Conservation (phyloP, 345 rosid species). For the Linum tenue region DNA sequence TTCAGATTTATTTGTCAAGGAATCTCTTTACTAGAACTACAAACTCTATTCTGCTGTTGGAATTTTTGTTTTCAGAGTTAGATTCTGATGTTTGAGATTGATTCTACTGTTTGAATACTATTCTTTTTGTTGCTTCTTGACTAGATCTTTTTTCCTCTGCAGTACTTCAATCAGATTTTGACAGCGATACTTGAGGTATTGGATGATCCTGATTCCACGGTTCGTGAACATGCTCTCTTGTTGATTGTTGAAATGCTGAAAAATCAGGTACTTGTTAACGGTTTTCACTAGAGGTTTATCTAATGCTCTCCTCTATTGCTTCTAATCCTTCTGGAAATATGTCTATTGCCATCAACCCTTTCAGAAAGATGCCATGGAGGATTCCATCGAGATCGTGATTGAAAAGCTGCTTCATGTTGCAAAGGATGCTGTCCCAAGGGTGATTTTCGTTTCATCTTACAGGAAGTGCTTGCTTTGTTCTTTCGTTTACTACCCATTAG, state of each 20-base stretch:
- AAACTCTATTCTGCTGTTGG: background rate
- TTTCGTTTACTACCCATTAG: conserved; percentile 4
- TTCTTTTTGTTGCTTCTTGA: background rate
- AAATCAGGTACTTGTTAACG: conserved; percentile 52
- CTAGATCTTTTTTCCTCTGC: conserved; percentile 20
- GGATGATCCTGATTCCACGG: conserved; percentile 61
- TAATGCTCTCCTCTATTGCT: background rate
- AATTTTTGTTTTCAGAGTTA: too few relatives aligned
- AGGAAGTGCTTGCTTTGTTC: background rate
- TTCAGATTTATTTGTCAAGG: too few relatives aligned
- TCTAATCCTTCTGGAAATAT: background rate
- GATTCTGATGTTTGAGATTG: background rate
- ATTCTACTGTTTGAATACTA: background rate
- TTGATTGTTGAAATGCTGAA: conserved; percentile 80
- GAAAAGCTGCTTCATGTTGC: conserved; percentile 85
- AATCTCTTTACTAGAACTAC: background rate
- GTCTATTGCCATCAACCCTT: conserved; percentile 17
- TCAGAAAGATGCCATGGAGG: conserved; percentile 83
- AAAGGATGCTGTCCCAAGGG: conserved; percentile 68
- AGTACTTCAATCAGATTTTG: conserved; percentile 97
- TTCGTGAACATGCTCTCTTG: conserved; percentile 66
- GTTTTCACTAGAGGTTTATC: background rate
- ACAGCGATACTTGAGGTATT: conserved; percentile 89
- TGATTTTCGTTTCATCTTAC: conserved; percentile 17
- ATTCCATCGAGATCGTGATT: conserved; percentile 81